Evolutionary conservation across 208 protist genomes (phyloP), one percentile per base, ranked within the genome.

Genomic region (Acanthamoeba healyi): DNA sequence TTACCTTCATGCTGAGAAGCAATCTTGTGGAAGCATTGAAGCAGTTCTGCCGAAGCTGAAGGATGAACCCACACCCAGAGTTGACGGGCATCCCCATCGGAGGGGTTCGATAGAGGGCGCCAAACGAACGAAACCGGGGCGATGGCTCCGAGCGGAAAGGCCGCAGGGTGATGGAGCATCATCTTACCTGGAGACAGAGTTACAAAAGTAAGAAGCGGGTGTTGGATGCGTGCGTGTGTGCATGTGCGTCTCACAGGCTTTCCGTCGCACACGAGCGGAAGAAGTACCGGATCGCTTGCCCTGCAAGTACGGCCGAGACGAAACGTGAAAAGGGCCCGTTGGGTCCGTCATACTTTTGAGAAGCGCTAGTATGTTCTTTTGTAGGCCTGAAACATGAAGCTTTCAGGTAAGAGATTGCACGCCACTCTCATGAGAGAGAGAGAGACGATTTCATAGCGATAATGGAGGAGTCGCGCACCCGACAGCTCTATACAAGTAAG

Each of bases 21-120:
- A 44, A 61, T 34, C 5, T 51, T 29, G 49, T 51, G 38, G 36
- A 92, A 74, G 58, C 36, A 51, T 24, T 65, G 40, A 2, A 65
- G 44, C 40, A 93, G 74, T 46, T 79, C 51, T 19, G 29, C 67
- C 32, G 34, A 77, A 44, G 89, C 84, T 17, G 72, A 42, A 2
- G 95, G 94, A 58, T 96, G 95, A 26, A 96, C 65, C 95, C 95
- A 96, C 61, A 96, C 10, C 94, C 92, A 96, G 1, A 96, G 34
- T 14, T 14, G 56, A 29, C 15, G 56, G 46, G 4, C 42, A 58
- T 24, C 22, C 36, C 72, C 63, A n/a, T 79, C 34, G 32, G 67
- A 77, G 36, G 10, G 15, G 34, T 14, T 44, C 32, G 5, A 19
- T 44, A 54, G 42, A 54, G 91, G 89, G 5, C 63, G 46, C 93